These are phyloP conservation scores for Phytopythium sindhum DNA, from an alignment of 352 stramenopile genomes.

Conservation along the genomic window DNA sequence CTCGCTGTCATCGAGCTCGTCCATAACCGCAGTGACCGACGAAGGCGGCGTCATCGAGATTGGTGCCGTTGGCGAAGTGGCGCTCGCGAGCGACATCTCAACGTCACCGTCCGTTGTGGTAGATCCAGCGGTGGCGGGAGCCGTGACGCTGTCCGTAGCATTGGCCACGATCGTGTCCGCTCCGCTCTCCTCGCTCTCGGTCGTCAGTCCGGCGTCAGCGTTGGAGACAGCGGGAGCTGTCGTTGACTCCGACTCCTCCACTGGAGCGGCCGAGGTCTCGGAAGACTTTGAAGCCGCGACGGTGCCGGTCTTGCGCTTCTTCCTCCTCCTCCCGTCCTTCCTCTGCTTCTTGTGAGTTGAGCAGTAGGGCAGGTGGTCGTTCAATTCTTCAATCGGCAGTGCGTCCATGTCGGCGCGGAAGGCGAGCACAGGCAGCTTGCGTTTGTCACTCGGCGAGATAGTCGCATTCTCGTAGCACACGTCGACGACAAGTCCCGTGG, in stretches of 20 bases:
- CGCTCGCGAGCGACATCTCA: conserved; percentile 12
- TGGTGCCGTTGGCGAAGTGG: conserved; percentile 15
- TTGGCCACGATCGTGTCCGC: neutral
- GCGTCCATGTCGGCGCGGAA: conserved; percentile 96
- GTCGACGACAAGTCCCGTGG: conserved; percentile 89
- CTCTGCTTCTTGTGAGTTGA: conserved; percentile 60
- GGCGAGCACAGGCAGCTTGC: conserved; percentile 82
- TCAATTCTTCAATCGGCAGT: conserved; percentile 88
- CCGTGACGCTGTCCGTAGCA: conserved; percentile 8
- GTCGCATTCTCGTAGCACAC: conserved; percentile 77
- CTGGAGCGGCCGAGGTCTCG: conserved; percentile 2
- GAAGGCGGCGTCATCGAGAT: conserved; percentile 23
- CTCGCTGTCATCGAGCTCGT: conserved; percentile 36
- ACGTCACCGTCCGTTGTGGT: conserved; percentile 17
- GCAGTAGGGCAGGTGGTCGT: conserved; percentile 74
- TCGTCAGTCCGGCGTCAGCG: neutral
- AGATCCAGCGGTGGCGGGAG: neutral
- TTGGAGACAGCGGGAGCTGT: neutral
- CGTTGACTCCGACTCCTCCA: neutral
- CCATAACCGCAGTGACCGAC: conserved; percentile 24
- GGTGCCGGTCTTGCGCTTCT: conserved; percentile 51
- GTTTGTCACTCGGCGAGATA: conserved; percentile 41
- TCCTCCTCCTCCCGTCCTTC: conserved; percentile 59
- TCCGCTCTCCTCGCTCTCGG: conserved; percentile 8
- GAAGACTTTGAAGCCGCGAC: conserved; percentile 9